Conservation (phyloP, 2,329 filamentous ascomycete species). For the Plenodomus tracheiphilus region DNA sequence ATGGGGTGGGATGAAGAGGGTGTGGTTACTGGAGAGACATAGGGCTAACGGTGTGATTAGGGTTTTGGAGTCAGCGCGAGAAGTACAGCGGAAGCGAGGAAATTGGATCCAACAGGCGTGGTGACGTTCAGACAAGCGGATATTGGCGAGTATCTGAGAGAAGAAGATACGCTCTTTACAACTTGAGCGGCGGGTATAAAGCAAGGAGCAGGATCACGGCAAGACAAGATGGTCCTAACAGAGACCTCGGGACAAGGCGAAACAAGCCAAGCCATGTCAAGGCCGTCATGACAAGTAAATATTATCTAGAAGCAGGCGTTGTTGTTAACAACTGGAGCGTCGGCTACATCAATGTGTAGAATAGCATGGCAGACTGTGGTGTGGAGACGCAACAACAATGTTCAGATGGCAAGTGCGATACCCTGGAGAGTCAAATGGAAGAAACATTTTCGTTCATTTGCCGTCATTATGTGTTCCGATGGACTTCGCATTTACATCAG, state of each 20-base stretch:
- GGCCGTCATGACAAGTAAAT: no score
- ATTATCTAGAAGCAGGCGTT: no score
- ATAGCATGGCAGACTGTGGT: no score
- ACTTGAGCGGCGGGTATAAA: conserved; percentile 41
- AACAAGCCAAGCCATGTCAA: no score
- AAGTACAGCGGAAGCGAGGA: conserved; percentile 78
- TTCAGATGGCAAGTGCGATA: no score
- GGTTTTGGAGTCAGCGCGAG: conserved; percentile 93
- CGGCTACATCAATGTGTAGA: no score
- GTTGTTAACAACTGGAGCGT: no score
- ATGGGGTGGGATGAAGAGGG: neutral
- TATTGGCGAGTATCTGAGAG: conserved; percentile 90
- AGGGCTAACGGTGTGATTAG: conserved; percentile 49
- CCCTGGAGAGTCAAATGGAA: no score
- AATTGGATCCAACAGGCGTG: conserved; percentile 87
- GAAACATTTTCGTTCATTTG: no score
- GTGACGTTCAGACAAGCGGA: conserved; percentile 91
- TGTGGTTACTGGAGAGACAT: neutral
- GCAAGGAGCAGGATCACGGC: neutral
- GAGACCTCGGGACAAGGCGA: neutral
- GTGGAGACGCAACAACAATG: no score
- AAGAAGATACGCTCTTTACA: conserved; percentile 69
- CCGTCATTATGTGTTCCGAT: no score
- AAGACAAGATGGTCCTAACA: neutral
- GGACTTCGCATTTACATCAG: no score